Evolutionary conservation across 805 yeast species (phyloP), one percentile per base, ranked within the genome.

Genomic region (Candida ponderosae): DNA sequence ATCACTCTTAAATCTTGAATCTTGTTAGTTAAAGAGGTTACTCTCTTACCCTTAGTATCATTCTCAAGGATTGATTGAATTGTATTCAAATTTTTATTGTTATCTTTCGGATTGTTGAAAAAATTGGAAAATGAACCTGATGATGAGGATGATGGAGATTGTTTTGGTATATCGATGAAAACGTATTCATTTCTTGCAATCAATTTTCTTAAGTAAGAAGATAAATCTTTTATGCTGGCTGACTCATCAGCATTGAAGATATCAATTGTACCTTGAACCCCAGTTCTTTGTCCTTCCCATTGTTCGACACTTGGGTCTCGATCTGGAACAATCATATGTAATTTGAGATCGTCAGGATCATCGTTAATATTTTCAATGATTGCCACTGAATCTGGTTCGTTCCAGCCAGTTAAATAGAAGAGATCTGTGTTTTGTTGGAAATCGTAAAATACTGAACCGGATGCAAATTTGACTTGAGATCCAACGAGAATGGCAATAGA

Each of bases 221-320:
- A 61, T 13, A 77, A 51, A 29, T 60, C 47, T 23, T 69, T 65
- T 29, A 73, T 68, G 32, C 74, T 73, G 29, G 70, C 71, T 6
- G 84, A 78, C 35, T 69, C 70, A 58, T 88, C 97, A 4, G 96
- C 95, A 55, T 90, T 93, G 63, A 93, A 93, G 33, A 79, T 76
- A 35, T 87, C 90, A 30, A 60, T 62, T 0, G 81, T 96, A 14
- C 94, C 96, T 34, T 79, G 75, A 4, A 79, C 70, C 1, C 99
- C 99, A 15, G 94, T 81, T 48, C 95, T 73, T 32, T 75, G 80
- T 11, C 99, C 99, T 49, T 90, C 97, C 99, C 99, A 93, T 44
- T 81, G 76, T 60, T 93, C 98, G 18, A 73, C 75, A 34, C 67
- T 68, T 6, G 76, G 72, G 53, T 89, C 83, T 54, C 82, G 81